phyloP scores from a whole-genome alignment of 768 basidiomycete genomes.

The Boletus patriciae region DNA sequence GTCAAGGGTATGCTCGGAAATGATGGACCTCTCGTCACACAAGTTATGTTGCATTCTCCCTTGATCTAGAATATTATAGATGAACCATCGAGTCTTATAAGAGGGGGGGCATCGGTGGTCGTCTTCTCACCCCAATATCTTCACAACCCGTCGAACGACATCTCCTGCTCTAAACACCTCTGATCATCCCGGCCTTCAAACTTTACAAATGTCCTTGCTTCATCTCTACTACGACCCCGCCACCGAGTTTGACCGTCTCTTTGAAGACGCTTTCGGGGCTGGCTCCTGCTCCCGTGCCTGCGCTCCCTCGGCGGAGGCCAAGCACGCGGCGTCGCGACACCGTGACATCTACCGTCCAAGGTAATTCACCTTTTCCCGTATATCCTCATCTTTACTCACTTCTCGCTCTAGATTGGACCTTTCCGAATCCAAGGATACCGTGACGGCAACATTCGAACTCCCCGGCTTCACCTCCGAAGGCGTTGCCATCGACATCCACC shows the following conservation, averaged over 20 bases:
- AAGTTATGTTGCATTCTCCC: background rate
- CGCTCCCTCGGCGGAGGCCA: background rate
- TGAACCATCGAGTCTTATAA: background rate
- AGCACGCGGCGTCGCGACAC: background rate
- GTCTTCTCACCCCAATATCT: background rate
- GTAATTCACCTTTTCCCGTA: conserved; percentile 4
- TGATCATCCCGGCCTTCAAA: background rate
- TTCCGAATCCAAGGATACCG: conserved; percentile 41
- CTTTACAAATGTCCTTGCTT: conserved; percentile 2
- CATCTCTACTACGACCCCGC: conserved; percentile 9
- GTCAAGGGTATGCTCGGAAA: background rate
- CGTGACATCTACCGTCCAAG: conserved; percentile 20
- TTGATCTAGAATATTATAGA: conserved; percentile 6
- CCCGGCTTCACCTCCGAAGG: conserved; percentile 53
- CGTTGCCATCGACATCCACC: conserved; percentile 47
- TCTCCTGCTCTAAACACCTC: background rate
- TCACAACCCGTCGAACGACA: background rate
- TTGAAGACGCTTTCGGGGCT: conserved; percentile 25
- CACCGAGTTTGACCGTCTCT: conserved; percentile 7
- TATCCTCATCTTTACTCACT: background rate
- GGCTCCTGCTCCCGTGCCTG: conserved; percentile 2
- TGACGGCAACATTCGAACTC: conserved; percentile 55
- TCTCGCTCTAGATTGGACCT: conserved; percentile 42
- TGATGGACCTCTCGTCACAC: background rate
- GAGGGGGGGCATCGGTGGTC: background rate